phyloP scores from a whole-genome alignment of 495 filamentous ascomycete genomes.

The Alectoria sarmentosa region DNA sequence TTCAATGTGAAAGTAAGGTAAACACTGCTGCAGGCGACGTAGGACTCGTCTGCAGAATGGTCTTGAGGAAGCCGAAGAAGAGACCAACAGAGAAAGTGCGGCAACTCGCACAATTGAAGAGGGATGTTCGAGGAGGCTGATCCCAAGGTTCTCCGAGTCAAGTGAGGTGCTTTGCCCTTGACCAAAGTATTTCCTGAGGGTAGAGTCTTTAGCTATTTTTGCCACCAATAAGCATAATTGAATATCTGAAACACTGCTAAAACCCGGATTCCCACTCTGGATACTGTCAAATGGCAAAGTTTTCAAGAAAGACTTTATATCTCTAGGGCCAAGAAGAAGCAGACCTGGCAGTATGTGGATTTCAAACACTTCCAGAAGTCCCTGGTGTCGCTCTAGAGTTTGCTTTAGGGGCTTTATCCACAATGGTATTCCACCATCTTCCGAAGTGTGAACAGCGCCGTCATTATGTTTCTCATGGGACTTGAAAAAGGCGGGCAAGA shows the following conservation, averaged over 20 bases:
- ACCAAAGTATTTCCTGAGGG: background rate
- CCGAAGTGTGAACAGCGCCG: background rate
- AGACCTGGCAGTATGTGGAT: conserved; percentile 66
- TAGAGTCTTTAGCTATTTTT: conserved; percentile 47
- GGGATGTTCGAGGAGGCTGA: conserved; percentile 56
- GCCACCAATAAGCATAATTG: conserved; percentile 49
- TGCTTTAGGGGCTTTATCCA: conserved; percentile 28
- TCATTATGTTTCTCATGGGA: background rate
- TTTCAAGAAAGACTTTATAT: conserved; percentile 51
- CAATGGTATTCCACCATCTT: conserved; percentile 5
- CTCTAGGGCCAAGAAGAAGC: conserved; percentile 50
- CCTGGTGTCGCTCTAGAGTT: conserved; percentile 40
- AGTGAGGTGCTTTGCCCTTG: background rate
- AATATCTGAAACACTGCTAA: conserved; percentile 41
- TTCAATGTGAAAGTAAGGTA: conserved; percentile 68
- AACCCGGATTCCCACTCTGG: conserved; percentile 36
- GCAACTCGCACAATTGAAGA: conserved; percentile 59
- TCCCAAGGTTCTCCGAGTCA: conserved; percentile 32
- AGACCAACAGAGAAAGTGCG: conserved; percentile 66
- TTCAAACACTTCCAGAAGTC: conserved; percentile 58
- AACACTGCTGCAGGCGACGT: conserved; percentile 45
- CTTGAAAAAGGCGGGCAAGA: conserved; percentile 53
- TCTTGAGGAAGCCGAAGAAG: conserved; percentile 60
- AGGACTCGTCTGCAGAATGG: conserved; percentile 41
- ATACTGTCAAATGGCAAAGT: conserved; percentile 32